Evolutionary conservation across 2,329 filamentous ascomycete species (phyloP), one percentile per base, ranked within the genome.

Genomic region (Eurotiales sp.): DNA sequence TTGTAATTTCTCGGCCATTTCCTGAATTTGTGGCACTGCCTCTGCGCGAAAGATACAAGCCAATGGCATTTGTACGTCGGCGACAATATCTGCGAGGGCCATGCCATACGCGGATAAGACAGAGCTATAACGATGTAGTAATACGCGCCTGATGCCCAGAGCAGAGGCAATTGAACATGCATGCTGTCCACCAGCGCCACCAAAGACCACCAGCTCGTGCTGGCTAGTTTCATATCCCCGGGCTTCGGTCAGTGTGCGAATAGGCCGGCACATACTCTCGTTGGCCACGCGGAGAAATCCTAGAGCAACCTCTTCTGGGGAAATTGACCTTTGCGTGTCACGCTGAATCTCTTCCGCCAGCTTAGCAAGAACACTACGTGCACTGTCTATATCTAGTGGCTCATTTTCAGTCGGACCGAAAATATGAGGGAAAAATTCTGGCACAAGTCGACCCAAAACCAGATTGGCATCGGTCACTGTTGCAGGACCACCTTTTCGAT

Each of bases 41-140:
- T 77, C 70, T 95, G 90, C 55, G 15, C 14, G 4, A 8, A 34
- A 34, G 12, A 15, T 3, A 34, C 30, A 34, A 5, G 30, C 30
- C 8, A 34, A 34, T 14, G 14, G 30, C 30, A 34, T 15, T 15
- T 34, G 30, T 8, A 34, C 30, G 12, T 46, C 43, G 17, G 29
- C 27, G 4, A 46, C 43, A 22, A 32, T 32, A 46, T 36, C 29
- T 5, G 43, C 29, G 12, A 46, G 17, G 1, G 29, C 29, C 19
- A 46, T 32, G 2, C 43, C 43, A 15, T 32, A 46, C 8, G 43
- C 43, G 3, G 43, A 46, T 6, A 46, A 14, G 14, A 46, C n/a
- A n/a, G 90, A 96, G 0, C 90, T 95, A 65, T 96, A 96, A 51
- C 88, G 79, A 67, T 96, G 91, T 2, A 96, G 80, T 8, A 96